These are phyloP conservation scores for Cercis canadensis DNA, from an alignment of 306 rosid genomes.

Conservation along the genomic window DNA sequence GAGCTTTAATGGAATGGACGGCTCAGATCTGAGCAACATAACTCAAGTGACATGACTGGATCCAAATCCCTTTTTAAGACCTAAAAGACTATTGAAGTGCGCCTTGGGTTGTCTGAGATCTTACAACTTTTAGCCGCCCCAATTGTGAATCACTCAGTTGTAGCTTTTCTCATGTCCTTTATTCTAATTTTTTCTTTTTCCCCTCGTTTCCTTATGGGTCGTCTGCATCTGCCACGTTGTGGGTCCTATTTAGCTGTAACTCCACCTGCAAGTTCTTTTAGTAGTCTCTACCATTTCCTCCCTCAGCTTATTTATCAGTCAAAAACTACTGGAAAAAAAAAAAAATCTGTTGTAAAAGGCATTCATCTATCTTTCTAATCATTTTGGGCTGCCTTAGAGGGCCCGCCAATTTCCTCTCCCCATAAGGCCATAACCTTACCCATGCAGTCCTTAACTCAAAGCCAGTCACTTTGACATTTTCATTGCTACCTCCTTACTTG, in stretches of 20 bases:
- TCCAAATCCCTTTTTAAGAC: no score
- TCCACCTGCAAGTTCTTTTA: constrained; percentile 18
- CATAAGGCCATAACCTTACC: constrained; percentile 30
- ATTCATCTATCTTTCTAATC: constrained; percentile 39
- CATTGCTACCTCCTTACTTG: constrained; percentile 18
- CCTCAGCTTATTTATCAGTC: no score
- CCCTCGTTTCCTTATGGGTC: constrained; percentile 33
- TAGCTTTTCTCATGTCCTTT: no score
- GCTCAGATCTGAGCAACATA: no score
- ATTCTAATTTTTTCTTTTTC: constrained; percentile 1
- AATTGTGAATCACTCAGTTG: constrained; percentile 25
- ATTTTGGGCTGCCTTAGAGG: constrained; percentile 37
- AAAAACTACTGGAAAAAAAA: no score
- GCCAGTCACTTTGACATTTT: constrained; percentile 2
- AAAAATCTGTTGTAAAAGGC: constrained; percentile 16
- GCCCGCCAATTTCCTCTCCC: constrained; percentile 11
- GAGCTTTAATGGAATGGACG: no score
- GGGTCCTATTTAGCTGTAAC: constrained; percentile 39
- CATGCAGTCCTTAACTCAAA: constrained; percentile 37
- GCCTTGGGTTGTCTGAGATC: constrained; percentile 38
- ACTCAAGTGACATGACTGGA: no score
- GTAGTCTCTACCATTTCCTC: constrained; percentile 21
- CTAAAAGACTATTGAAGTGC: constrained; percentile 33
- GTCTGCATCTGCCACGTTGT: constrained; percentile 46
- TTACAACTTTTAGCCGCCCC: constrained; percentile 56